These are phyloP conservation scores for Fusarium pseudocircinatum DNA, from an alignment of 2,329 filamentous ascomycete genomes.

Conservation along the genomic window DNA sequence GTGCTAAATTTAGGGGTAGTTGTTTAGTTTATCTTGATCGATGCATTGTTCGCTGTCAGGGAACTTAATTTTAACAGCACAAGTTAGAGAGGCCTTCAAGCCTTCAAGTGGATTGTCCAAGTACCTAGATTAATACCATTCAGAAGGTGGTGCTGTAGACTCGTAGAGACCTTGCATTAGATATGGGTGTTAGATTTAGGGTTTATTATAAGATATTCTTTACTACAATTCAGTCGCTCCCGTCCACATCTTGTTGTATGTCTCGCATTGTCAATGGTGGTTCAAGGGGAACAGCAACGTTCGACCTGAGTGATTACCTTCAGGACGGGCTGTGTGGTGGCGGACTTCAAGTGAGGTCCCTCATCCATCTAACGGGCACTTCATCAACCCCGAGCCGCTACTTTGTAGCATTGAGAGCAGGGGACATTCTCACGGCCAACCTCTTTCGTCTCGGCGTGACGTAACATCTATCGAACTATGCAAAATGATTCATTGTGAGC, in stretches of 20 bases:
- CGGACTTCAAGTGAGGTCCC: neutral
- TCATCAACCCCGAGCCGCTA: neutral
- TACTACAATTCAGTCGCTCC: neutral
- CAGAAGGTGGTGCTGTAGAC: rapidly evolving
- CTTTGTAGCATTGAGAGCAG: neutral
- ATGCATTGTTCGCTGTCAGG: neutral
- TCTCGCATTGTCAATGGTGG: neutral
- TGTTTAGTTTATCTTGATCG: neutral
- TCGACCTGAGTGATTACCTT: too few relatives aligned
- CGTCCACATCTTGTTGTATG: neutral
- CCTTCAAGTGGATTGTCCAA: rapidly evolving
- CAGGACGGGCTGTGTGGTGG: too few relatives aligned
- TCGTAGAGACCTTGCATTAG: neutral
- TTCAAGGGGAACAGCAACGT: too few relatives aligned
- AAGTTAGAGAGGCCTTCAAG: neutral
- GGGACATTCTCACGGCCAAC: too few relatives aligned
- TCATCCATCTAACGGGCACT: neutral
- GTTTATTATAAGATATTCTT: too few relatives aligned
- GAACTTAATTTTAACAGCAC: neutral
- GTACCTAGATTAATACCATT: too few relatives aligned
- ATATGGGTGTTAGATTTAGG: too few relatives aligned
- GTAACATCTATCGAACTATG: neutral
- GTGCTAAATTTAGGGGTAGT: rapidly evolving
- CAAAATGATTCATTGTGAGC: conserved; percentile 5
- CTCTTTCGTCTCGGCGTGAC: neutral